Evolutionary conservation across 306 rosid species (phyloP), one percentile per base, ranked within the genome.

Genomic region (Fragaria iinumae): DNA sequence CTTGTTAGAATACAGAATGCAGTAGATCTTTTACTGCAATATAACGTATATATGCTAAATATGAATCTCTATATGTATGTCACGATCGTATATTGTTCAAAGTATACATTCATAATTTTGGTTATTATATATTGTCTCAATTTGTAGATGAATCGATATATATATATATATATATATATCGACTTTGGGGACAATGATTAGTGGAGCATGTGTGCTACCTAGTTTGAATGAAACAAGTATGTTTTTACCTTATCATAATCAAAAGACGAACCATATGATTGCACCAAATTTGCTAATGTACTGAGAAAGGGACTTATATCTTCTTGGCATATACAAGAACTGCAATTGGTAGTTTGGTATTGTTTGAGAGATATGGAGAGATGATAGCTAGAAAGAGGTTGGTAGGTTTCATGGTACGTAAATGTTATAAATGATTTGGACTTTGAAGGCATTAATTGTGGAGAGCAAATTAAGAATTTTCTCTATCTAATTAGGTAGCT

Each of bases 271-370:
- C 66, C 66, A 27, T 60, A 25, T 32, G 43, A 32, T 63, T 16
- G n/a, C 20, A 62, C 67, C 38, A 60, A 27, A 27, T 60, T 25
- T 27, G 67, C 41, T 62, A 27, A 29, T 62, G 67, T 62, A 29
- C 41, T 13, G 67, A 65, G 45, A 65, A 65, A 65, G 70, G 18
- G 48, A 65, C 14, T 65, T 36, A 4, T 65, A 65, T 64, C 45
- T 34, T 64, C 45, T 64, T 36, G 13, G 13, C 18, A 65, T 9
- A 6, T 27, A 17, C 68, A 63, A 34, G n/a, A 36, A 16, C 3
- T 41, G 69, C 14, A 65, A 38, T 65, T 20, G 17, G 36, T 16
- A 65, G 27, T 65, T 65, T 65, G 70, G 70, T 65, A 16, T 34
- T 17, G n/a, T 64, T 64, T 17, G 5, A 9, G 21, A 17, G 67